phyloP scores from a whole-genome alignment of 768 basidiomycete genomes.

The Clavaria fumosa region DNA sequence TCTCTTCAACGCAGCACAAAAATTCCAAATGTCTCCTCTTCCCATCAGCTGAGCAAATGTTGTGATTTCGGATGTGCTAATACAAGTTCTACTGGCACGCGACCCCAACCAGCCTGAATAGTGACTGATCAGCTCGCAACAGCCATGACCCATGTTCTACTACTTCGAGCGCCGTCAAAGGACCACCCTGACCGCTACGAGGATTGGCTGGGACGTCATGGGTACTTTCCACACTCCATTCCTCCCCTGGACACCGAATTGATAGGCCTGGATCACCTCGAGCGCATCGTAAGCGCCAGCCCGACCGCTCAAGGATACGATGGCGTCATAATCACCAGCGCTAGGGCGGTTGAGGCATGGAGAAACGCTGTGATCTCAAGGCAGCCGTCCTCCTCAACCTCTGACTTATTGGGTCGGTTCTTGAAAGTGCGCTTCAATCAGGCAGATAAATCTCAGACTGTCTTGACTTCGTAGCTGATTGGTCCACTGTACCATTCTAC shows the following conservation, averaged over 20 bases:
- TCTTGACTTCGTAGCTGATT: conserved; percentile 25
- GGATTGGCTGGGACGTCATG: conserved; percentile 26
- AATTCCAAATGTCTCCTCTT: too few species aligned
- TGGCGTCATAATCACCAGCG: conserved; percentile 71
- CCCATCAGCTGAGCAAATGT: too few species aligned
- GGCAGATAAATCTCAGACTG: too few species aligned
- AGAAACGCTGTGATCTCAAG: conserved; percentile 26
- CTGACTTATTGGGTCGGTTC: too few species aligned
- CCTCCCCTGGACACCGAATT: conserved; percentile 57
- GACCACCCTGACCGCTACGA: conserved; percentile 46
- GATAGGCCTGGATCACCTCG: conserved; percentile 32
- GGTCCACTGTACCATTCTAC: conserved; percentile 57
- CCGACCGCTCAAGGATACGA: conserved; percentile 20
- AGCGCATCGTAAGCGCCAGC: conserved; percentile 24
- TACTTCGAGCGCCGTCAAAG: conserved; percentile 27
- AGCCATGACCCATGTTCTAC: conserved; percentile 24
- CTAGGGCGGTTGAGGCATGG: conserved; percentile 65
- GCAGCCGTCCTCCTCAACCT: too few species aligned
- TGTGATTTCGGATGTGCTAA: too few species aligned
- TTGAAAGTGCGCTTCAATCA: too few species aligned
- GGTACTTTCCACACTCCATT: conserved; percentile 42
- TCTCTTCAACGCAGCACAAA: too few species aligned
- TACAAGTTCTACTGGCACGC: too few species aligned
- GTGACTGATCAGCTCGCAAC: too few species aligned
- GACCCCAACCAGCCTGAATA: too few species aligned